Conservation (phyloP, 306 rosid genomes). For the Abrus pulchellus region DNA sequence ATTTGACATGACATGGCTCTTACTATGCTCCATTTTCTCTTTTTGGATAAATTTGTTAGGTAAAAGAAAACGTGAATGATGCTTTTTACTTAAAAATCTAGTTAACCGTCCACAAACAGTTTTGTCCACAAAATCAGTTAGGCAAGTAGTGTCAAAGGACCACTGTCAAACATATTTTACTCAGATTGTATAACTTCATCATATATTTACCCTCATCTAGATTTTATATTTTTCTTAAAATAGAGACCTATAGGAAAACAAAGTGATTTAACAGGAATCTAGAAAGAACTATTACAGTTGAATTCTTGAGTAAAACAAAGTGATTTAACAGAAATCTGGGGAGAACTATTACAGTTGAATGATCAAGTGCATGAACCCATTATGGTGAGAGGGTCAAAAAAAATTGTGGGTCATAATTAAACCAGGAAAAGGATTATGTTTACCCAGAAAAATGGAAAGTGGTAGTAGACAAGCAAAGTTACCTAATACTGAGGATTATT, state of each 20-base stretch:
- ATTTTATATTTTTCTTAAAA: conserved; percentile 20
- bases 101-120: conserved; percentile 13
- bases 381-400: conserved; percentile 30
- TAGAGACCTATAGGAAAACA: not conserved
- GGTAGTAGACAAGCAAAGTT: conserved; percentile 48
- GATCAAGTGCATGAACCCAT: conserved; percentile 31
- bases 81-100: conserved; percentile 23
- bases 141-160: conserved; percentile 18
- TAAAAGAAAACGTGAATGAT: conserved; percentile 21
- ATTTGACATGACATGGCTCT: conserved; percentile 11
- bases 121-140: conserved; percentile 37
- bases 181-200: not conserved
- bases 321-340: conserved; percentile 20
- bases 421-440: conserved; percentile 41
- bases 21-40: not conserved
- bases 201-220: not conserved
- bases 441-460: conserved; percentile 43
- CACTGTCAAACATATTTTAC: not conserved
- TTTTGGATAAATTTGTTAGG: conserved; percentile 33
- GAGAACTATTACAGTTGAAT: not conserved
- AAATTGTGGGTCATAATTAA: conserved; percentile 48
- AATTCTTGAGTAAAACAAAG: conserved; percentile 2
- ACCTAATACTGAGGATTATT: conserved; percentile 57
- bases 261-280: conserved; percentile 23
- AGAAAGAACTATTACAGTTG: not conserved